Base-by-base conservation (phyloP, 2,329 filamentous ascomycete species). In the Fusarium dimerum region DNA sequence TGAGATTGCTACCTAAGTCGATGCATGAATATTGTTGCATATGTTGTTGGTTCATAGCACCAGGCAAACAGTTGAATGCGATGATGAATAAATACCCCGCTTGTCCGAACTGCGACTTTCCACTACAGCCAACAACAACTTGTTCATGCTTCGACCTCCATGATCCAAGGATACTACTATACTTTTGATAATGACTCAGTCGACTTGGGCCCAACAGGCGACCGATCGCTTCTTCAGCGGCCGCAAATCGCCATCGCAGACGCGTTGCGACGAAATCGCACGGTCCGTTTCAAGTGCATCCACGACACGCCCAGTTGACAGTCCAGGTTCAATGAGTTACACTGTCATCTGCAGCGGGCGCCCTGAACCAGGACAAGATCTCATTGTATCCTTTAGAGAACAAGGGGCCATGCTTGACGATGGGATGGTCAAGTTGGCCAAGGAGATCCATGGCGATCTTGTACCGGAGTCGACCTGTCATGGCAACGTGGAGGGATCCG, bases 241-340 rank as follows among this genome's bases (percentile, higher is more conserved):
- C 43, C 65, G 56, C 43, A 48, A 57, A 53, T 66, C 48, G 8
- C 65, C 60, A 8, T 50, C 63, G 6, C 61, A 57, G 55, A 48
- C 9, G 34, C 54, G 61, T 59, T 67, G 61, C 48, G 50, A 66
- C 55, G 47, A 63, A 47, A 48, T 61, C 51, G 62, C 60, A 7
- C 39, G 30, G 20, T 46, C 50, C 45, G 15, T 64, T 42, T 63
- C 55, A 45, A 52, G 57, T 45, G 58, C 61, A 9, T 57, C 52
- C n/a, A 49, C 15, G 3, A 50, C 65, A 5, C 50, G 50, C 42
- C 56, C 52, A 2, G 62, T 68, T 1, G 62, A 67, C 30, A 65
- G 50, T 47, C 66, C 59, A 40, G 65, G 65, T 29, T 67, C 61
- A 15, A 57, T 63, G 55, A 67, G 65, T 59, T 66, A 67, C 54